A percentile compares a stretch with the other conserved stretches of the same genome.
These are phyloP conservation scores for Trichoderma atroviride DNA, from an alignment of 2,329 filamentous ascomycete genomes.

Conservation along the genomic window DNA sequence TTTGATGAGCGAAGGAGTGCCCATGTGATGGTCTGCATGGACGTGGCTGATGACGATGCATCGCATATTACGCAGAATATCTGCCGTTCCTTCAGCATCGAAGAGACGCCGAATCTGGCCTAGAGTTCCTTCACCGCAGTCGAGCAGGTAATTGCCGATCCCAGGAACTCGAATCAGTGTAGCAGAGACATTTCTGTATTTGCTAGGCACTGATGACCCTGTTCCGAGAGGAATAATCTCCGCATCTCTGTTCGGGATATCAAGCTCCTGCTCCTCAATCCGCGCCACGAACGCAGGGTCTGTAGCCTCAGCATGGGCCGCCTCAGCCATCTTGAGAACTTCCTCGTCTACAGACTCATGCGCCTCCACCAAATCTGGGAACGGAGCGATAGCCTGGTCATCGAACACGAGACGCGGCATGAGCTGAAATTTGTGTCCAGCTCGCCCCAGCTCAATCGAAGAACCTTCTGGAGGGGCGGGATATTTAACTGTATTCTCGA, in stretches of 20 bases:
- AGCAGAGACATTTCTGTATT: slow-evolving; percentile 92
- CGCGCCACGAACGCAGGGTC: slow-evolving; percentile 50
- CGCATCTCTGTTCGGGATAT: slow-evolving; percentile 72
- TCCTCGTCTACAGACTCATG: slow-evolving; percentile 43
- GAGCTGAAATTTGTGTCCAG: slow-evolving; percentile 50
- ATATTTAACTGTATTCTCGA: slow-evolving; percentile 53
- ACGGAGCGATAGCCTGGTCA: slow-evolving; percentile 49
- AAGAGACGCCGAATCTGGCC: slow-evolving; percentile 82
- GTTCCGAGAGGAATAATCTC: slow-evolving; percentile 90
- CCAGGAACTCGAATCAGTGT: slow-evolving; percentile 84
- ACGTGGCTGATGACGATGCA: slow-evolving; percentile 93
- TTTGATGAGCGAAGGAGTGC: slow-evolving; percentile 76
- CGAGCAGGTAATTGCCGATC: slow-evolving; percentile 85
- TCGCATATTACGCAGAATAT: slow-evolving; percentile 77
- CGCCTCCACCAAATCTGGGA: slow-evolving; percentile 51
- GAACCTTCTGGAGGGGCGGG: slow-evolving; percentile 33
- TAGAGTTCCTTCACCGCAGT: slow-evolving; percentile 89
- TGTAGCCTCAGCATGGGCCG: slow-evolving; percentile 47
- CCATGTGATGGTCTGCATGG: slow-evolving; percentile 95
- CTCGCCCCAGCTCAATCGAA: slow-evolving; percentile 44
- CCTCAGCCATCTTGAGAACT: slow-evolving; percentile 56
- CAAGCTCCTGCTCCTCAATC: slow-evolving; percentile 58
- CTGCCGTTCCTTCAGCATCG: slow-evolving; percentile 61
- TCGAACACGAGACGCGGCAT: slow-evolving; percentile 52
- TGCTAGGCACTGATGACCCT: slow-evolving; percentile 85